phyloP scores from a whole-genome alignment of 2,329 filamentous ascomycete species.

The Stagonosporopsis rhizophila region DNA sequence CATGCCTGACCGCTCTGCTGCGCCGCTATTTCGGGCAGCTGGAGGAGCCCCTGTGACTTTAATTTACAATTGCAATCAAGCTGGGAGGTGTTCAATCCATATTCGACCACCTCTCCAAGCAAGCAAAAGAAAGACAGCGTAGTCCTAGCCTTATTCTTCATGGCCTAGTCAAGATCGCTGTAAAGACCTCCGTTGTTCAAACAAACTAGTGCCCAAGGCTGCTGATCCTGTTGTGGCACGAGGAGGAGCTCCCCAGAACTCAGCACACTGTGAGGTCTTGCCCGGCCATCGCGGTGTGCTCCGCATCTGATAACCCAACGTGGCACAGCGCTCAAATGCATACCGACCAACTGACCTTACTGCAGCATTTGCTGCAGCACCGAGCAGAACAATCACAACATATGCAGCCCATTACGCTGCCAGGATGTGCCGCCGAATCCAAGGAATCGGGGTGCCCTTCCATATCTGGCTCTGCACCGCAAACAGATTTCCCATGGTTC shows the following conservation, averaged over 20 bases:
- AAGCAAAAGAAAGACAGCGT: no score
- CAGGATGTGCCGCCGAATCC: neutral
- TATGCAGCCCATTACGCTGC: constrained; percentile 3
- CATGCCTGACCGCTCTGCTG: constrained; percentile 2
- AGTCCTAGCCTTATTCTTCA: no score
- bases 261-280: constrained; percentile 6
- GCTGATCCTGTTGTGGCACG: no score
- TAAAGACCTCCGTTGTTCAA: no score
- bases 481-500: neutral
- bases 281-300: constrained; percentile 1
- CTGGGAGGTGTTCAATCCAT: no score
- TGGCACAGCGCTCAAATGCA: neutral
- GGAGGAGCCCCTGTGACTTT: neutral
- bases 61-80: neutral
- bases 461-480: constrained; percentile 3
- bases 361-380: neutral
- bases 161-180: no score
- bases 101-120: no score
- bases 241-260: neutral
- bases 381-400: neutral
- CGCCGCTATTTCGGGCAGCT: constrained; percentile 12
- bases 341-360: neutral
- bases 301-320: constrained; percentile 17
- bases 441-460: neutral
- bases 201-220: no score